Conservation (phyloP, 2,329 filamentous ascomycete genomes). For the Cladosporium austrohemisphaericum region DNA sequence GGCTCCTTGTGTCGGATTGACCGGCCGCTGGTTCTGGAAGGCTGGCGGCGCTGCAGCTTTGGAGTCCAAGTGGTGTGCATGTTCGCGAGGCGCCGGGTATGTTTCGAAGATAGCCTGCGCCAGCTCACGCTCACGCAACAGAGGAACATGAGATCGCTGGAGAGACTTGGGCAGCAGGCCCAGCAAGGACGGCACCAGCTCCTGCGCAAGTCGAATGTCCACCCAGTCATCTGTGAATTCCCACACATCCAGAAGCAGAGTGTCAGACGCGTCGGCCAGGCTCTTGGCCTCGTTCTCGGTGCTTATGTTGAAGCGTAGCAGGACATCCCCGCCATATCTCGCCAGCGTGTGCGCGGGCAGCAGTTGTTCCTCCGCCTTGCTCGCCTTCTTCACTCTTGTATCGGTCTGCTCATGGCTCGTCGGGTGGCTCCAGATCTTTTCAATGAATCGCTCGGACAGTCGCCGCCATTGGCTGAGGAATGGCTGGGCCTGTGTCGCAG, state of each 20-base stretch:
- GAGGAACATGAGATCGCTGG: conserved; percentile 64
- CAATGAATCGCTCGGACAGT: conserved; percentile 19
- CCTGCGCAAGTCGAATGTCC: conserved; percentile 74
- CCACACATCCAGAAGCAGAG: conserved; percentile 87
- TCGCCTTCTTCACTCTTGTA: not conserved
- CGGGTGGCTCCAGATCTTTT: conserved; percentile 15
- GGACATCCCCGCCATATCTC: conserved; percentile 73
- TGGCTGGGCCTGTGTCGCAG: conserved; percentile 10
- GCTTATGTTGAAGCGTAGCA: conserved; percentile 80
- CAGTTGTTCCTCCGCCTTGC: not conserved
- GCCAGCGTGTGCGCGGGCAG: conserved; percentile 25
- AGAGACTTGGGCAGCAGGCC: conserved; percentile 73
- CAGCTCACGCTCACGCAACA: conserved; percentile 70
- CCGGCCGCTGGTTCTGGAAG: conserved; percentile 27
- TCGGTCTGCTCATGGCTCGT: not conserved
- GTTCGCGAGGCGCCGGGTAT: conserved; percentile 52
- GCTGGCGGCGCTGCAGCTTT: conserved; percentile 12
- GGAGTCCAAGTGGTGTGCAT: conserved; percentile 16
- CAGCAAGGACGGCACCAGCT: conserved; percentile 74
- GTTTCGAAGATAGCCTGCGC: conserved; percentile 72
- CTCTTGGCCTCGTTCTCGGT: conserved; percentile 64
- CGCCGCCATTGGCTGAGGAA: conserved; percentile 17
- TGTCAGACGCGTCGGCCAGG: conserved; percentile 67
- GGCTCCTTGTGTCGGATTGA: conserved; percentile 26
- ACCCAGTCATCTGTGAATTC: conserved; percentile 76